Percentiles rank a stretch among this genome's conserved stretches.
Conservation (phyloP, 257 asterid species). For the Solanum bukasovii region DNA sequence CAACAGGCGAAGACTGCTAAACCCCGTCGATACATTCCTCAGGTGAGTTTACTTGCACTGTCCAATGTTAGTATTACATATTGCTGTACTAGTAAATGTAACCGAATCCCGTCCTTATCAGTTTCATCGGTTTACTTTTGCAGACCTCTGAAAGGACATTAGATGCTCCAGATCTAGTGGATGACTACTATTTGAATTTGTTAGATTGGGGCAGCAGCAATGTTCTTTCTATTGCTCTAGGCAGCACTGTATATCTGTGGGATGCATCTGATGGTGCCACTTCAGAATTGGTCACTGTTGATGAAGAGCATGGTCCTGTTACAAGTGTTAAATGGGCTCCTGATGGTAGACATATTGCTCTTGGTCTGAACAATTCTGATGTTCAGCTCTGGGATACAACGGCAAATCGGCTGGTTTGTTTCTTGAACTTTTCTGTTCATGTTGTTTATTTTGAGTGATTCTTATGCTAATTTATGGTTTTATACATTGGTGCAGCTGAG, state of each 20-base stretch:
- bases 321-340: conserved; percentile 49
- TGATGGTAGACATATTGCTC: conserved; percentile 36
- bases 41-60: conserved; percentile 23
- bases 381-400: conserved; percentile 59
- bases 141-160: conserved; percentile 15
- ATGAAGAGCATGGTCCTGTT: conserved; percentile 44
- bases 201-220: conserved; percentile 20
- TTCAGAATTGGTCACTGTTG: conserved; percentile 28
- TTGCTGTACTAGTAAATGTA: background rate
- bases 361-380: conserved; percentile 46
- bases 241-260: conserved; percentile 20
- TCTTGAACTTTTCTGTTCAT: background rate
- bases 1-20: conserved; percentile 41
- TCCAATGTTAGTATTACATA: background rate
- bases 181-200: conserved; percentile 9
- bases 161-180: conserved; percentile 13
- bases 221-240: conserved; percentile 12
- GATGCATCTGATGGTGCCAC: conserved; percentile 35
- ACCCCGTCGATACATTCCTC: conserved; percentile 67
- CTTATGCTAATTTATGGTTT: background rate
- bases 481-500: conserved; percentile 22
- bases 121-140: background rate
- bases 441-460: background rate
- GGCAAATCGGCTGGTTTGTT: conserved; percentile 27
- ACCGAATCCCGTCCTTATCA: background rate